A percentile compares a stretch with the other conserved stretches of the same genome.
Evolutionary conservation across 768 basidiomycete genomes (phyloP).

Genomic region (Goffeauzyma gilvescens): DNA sequence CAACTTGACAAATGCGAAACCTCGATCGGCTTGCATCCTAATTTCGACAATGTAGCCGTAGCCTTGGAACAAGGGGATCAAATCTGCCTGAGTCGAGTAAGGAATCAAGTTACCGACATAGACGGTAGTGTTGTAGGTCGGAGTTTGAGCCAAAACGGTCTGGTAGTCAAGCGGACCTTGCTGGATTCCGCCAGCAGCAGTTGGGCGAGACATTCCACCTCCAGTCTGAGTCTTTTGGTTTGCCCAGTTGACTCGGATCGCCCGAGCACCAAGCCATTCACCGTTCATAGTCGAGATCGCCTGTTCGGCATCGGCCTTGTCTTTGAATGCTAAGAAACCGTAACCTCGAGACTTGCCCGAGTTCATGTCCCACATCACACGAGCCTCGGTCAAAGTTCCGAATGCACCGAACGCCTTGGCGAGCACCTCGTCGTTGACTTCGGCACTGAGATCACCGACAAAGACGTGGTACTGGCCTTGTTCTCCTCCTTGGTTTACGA

Average conservation of each 20-base stretch:
- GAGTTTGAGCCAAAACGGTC: constrained; percentile 78
- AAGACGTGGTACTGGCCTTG: constrained; percentile 96
- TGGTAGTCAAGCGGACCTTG: constrained; percentile 43
- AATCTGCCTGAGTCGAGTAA: constrained; percentile 88
- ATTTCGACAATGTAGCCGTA: constrained; percentile 98
- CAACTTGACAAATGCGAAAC: constrained; percentile 96
- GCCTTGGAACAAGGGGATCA: constrained; percentile 65
- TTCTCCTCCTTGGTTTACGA: constrained; percentile 76
- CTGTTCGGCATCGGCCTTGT: constrained; percentile 97
- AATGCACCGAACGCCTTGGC: constrained; percentile 94
- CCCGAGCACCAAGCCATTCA: constrained; percentile 94
- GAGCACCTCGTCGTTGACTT: constrained; percentile 94
- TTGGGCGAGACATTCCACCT: constrained; percentile 38
- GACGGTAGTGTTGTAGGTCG: constrained; percentile 82
- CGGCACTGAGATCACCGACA: constrained; percentile 97
- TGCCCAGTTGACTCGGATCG: constrained; percentile 99
- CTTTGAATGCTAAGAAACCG: constrained; percentile 94
- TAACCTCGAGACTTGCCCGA: constrained; percentile 96
- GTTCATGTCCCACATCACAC: constrained; percentile 99
- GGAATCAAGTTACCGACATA: constrained; percentile 98
- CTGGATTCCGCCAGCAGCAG: too few relatives aligned
- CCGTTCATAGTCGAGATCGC: constrained; percentile 99
- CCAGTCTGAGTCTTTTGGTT: constrained; percentile 85
- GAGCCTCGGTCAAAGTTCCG: constrained; percentile 85
- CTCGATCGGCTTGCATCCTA: constrained; percentile 96